phyloP scores from a whole-genome alignment of 73 alveolate genomes.

The Durusdinium trenchii region DNA sequence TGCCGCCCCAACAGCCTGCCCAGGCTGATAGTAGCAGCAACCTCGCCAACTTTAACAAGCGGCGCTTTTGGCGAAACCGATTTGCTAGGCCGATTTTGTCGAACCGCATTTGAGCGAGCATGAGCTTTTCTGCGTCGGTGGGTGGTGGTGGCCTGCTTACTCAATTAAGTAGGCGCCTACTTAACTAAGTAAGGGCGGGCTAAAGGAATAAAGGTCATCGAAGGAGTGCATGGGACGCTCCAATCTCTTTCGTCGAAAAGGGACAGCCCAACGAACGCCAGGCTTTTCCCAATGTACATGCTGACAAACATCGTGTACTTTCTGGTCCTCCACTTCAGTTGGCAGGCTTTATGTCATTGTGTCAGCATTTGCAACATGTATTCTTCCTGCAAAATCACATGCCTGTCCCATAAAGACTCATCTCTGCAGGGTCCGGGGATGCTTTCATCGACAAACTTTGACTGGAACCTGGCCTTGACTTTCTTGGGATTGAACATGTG shows the following conservation, averaged over 20 bases:
- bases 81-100: slow-evolving; percentile 50
- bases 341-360: not conserved
- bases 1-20: not conserved
- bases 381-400: too few species aligned
- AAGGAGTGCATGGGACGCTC: too few species aligned
- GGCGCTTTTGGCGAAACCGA: slow-evolving; percentile 93
- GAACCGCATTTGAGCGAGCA: not conserved
- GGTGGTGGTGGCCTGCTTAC: not conserved
- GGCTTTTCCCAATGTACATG: slow-evolving; percentile 94
- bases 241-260: too few species aligned
- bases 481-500: slow-evolving; percentile 88
- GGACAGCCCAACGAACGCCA: not conserved
- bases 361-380: not conserved
- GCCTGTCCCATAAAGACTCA: not conserved
- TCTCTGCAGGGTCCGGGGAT: not conserved
- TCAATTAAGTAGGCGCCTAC: too few species aligned
- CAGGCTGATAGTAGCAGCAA: slow-evolving; percentile 45
- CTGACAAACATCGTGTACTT: slow-evolving; percentile 61
- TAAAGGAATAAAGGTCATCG: too few species aligned
- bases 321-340: slow-evolving; percentile 1
- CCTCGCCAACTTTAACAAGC: slow-evolving; percentile 70
- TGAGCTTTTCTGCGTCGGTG: too few species aligned
- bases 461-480: slow-evolving; percentile 52
- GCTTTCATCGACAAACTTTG: slow-evolving; percentile 48
- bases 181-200: too few species aligned